Evolutionary conservation across 129 eudicot species (phyloP).

Genomic region (Rutidosis leptorrhynchoides): DNA sequence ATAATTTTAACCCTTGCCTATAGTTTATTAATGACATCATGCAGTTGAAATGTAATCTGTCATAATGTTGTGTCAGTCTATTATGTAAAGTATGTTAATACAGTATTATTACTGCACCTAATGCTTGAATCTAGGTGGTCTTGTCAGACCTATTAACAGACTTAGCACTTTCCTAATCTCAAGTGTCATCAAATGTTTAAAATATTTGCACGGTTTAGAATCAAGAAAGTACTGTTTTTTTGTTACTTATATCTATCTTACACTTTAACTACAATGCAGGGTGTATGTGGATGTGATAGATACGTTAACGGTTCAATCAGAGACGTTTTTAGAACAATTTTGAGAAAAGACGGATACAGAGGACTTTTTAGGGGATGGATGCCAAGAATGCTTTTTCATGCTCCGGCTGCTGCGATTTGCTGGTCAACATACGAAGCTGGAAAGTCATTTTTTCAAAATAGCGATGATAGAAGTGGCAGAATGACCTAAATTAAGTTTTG

Average conservation of each 20-base stretch:
- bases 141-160: no score
- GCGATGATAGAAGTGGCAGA: constrained; percentile 23
- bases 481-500: constrained; percentile 35
- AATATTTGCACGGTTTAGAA: no score
- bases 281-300: constrained; percentile 92
- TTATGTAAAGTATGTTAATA: no score
- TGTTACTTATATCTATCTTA: neutral
- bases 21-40: no score
- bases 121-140: no score
- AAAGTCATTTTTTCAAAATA: constrained; percentile 65
- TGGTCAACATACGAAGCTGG: constrained; percentile 90
- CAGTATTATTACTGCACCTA: no score
- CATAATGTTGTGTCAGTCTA: no score
- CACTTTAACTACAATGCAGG: constrained; percentile 41
- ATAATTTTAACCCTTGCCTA: no score
- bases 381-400: constrained; percentile 90
- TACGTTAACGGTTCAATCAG: constrained; percentile 55
- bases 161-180: no score
- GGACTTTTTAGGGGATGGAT: constrained; percentile 89
- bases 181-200: no score
- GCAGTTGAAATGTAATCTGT: no score
- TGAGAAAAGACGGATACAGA: constrained; percentile 71
- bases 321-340: constrained; percentile 59
- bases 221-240: neutral
- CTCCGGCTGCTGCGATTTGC: constrained; percentile 93